These are phyloP conservation scores for Spergularia bocconei DNA, from an alignment of 148 eudicot species.

Conservation along the genomic window DNA sequence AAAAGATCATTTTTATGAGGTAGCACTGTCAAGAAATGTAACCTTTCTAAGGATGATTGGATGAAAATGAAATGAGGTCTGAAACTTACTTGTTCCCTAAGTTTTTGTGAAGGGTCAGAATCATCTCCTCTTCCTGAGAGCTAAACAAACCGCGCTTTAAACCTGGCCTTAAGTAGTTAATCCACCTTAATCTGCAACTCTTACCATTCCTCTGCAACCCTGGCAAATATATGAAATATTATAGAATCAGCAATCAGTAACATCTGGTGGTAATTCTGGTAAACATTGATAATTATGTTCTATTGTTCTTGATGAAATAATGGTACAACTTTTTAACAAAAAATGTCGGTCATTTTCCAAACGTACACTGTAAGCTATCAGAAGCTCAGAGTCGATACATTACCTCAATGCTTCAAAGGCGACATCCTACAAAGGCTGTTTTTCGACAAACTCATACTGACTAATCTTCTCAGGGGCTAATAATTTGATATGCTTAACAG, in stretches of 20 bases:
- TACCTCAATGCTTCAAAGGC: too few relatives aligned
- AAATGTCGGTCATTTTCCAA: too few relatives aligned
- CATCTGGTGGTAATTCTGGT: not conserved
- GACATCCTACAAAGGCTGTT: too few relatives aligned
- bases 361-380: too few relatives aligned
- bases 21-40: slow-evolving; percentile 13
- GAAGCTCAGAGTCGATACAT: too few relatives aligned
- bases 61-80: slow-evolving; percentile 9
- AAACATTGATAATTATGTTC: not conserved
- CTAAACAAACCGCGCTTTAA: slow-evolving; percentile 64
- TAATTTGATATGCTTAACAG: too few relatives aligned
- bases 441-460: too few relatives aligned
- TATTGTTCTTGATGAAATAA: too few relatives aligned
- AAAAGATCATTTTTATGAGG: not conserved
- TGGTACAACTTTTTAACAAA: too few relatives aligned
- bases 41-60: not conserved
- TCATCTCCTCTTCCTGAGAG: slow-evolving; percentile 53
- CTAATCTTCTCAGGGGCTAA: too few relatives aligned
- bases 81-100: slow-evolving; percentile 83
- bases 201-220: slow-evolving; percentile 82
- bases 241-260: not conserved
- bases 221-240: slow-evolving; percentile 9
- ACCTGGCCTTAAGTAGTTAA: slow-evolving; percentile 76
- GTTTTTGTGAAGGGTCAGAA: slow-evolving; percentile 58
- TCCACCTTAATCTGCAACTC: slow-evolving; percentile 85